A percentile compares a stretch with the other conserved stretches of the same genome.
Conservation (phyloP, 2,329 filamentous ascomycete genomes). For the Penicillium occitanis region DNA sequence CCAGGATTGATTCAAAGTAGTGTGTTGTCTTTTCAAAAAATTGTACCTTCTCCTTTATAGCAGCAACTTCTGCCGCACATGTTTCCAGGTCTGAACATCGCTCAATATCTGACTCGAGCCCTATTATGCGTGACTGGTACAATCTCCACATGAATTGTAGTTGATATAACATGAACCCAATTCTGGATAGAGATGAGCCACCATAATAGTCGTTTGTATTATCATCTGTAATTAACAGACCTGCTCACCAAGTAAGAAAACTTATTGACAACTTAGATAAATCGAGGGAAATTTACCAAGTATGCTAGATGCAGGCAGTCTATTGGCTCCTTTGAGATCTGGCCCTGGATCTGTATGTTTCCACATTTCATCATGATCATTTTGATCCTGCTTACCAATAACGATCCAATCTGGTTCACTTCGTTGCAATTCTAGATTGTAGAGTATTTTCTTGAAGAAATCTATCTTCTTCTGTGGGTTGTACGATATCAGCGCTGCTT, state of each 20-base stretch:
- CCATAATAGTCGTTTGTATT: background rate
- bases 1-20: background rate
- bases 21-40: slow-evolving; percentile 3
- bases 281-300: background rate
- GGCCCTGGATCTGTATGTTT: slow-evolving; percentile 1
- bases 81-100: background rate
- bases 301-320: background rate
- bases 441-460: background rate
- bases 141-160: background rate
- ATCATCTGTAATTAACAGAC: background rate
- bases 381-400: background rate
- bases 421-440: background rate
- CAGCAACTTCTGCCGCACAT: background rate
- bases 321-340: background rate
- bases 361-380: slow-evolving; percentile 5
- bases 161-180: slow-evolving; percentile 6
- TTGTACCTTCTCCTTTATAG: background rate
- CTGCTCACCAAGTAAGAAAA: background rate
- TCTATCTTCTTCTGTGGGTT: background rate
- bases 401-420: background rate
- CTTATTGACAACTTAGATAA: background rate
- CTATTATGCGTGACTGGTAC: slow-evolving; percentile 2
- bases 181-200: background rate
- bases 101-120: background rate
- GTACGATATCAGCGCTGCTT: background rate